Conservation (phyloP, 768 basidiomycete genomes). For the Galerina marginata region DNA sequence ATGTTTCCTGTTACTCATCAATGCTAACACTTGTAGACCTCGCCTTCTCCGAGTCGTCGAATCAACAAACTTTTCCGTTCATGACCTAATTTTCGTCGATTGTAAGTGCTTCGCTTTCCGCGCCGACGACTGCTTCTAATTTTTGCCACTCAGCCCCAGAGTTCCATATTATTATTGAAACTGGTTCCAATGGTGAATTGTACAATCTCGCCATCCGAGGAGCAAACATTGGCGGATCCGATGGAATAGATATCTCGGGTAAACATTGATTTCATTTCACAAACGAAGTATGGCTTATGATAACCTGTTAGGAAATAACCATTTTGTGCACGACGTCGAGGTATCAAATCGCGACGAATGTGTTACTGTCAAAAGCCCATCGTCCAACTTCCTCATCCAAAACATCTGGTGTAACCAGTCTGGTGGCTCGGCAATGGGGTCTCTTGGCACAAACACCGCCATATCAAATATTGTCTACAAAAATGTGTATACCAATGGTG, state of each 20-base stretch:
- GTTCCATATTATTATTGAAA: constrained; percentile 2
- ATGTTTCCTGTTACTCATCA: background rate
- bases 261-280: background rate
- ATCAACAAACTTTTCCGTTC: constrained; percentile 1
- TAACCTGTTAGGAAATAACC: background rate
- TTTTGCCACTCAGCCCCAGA: background rate
- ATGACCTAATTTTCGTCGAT: constrained; percentile 3
- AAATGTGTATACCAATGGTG: constrained; percentile 2
- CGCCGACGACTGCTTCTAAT: background rate
- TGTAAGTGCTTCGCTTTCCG: background rate
- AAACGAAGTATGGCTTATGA: no score
- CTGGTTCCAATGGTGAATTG: constrained; percentile 2
- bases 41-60: constrained; percentile 1
- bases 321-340: constrained; percentile 5
- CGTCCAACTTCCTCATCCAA: constrained; percentile 7
- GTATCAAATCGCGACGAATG: constrained; percentile 5
- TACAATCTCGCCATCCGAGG: constrained; percentile 5
- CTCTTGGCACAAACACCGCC: constrained; percentile 2
- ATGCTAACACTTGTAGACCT: background rate
- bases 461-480: constrained; percentile 5
- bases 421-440: constrained; percentile 4
- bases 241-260: constrained; percentile 8
- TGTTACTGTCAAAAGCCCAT: constrained; percentile 2
- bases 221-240: constrained; percentile 1
- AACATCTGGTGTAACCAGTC: constrained; percentile 5